phyloP scores from a whole-genome alignment of 148 eudicot species.

The Silene latifolia region DNA sequence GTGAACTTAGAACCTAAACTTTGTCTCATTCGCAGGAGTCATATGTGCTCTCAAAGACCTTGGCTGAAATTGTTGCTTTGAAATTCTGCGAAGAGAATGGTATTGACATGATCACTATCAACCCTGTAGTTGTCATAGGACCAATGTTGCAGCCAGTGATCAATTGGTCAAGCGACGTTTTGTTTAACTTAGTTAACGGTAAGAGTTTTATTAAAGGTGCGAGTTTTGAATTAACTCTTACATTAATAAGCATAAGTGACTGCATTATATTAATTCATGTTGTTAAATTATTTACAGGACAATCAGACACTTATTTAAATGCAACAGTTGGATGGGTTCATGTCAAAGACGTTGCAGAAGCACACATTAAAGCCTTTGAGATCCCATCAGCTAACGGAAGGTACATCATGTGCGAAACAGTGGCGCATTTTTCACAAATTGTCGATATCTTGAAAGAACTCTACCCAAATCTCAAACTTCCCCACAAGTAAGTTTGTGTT shows the following conservation, averaged over 20 bases:
- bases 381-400: slow-evolving; percentile 50
- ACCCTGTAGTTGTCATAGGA: slow-evolving; percentile 39
- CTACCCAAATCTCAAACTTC: slow-evolving; percentile 41
- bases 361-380: slow-evolving; percentile 65
- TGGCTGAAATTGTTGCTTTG: slow-evolving; percentile 48
- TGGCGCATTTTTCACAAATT: slow-evolving; percentile 39
- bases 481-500: slow-evolving; percentile 21
- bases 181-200: slow-evolving; percentile 35
- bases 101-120: too few species aligned
- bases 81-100: too few species aligned
- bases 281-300: slow-evolving; percentile 27
- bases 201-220: not conserved
- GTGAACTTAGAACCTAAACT: too few species aligned
- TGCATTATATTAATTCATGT: too few species aligned
- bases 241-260: too few species aligned
- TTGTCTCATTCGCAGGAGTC: slow-evolving; percentile 19
- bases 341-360: slow-evolving; percentile 52
- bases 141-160: slow-evolving; percentile 40
- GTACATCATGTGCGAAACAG: slow-evolving; percentile 42
- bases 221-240: too few species aligned
- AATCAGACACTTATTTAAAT: slow-evolving; percentile 32
- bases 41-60: slow-evolving; percentile 40
- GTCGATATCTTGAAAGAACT: slow-evolving; percentile 44
- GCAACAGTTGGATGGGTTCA: slow-evolving; percentile 38
- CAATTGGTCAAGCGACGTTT: slow-evolving; percentile 15